phyloP scores from a whole-genome alignment of 2,329 filamentous ascomycete species.

The Stagonosporopsis cucurbitacearum region DNA sequence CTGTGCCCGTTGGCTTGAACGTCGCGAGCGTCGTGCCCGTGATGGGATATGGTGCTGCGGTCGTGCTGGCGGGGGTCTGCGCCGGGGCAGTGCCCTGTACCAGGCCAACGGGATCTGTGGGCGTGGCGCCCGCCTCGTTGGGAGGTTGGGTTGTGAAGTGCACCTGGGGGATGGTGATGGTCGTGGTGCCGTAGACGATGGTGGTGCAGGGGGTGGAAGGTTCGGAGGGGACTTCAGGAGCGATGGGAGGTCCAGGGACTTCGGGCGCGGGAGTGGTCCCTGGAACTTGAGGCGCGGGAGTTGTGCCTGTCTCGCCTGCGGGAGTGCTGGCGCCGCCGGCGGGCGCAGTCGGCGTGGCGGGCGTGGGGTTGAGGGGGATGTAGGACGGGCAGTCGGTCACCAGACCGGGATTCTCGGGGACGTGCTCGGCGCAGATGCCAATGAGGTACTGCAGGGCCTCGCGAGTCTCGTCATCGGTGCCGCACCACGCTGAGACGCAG shows the following conservation, averaged over 20 bases:
- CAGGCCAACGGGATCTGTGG: conserved; percentile 45
- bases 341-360: conserved; percentile 17
- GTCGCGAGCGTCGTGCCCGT: conserved; percentile 32
- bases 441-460: conserved; percentile 83
- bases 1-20: conserved; percentile 34
- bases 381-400: conserved; percentile 74
- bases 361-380: conserved; percentile 52
- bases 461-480: conserved; percentile 67
- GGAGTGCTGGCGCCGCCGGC: conserved; percentile 26
- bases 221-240: conserved; percentile 10
- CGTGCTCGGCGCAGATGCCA: conserved; percentile 83
- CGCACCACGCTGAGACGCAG: conserved; percentile 80
- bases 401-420: conserved; percentile 81
- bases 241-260: conserved; percentile 22
- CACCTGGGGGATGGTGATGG: conserved; percentile 56
- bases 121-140: conserved; percentile 34
- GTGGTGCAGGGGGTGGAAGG: conserved; percentile 43
- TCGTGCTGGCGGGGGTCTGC: conserved; percentile 36
- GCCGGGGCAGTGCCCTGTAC: conserved; percentile 43
- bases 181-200: conserved; percentile 52
- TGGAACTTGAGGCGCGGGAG: conserved; percentile 14
- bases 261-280: conserved; percentile 10
- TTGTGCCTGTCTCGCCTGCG: conserved; percentile 7
- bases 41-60: conserved; percentile 33
- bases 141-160: conserved; percentile 51